These are phyloP conservation scores for Corallochytrium limacisporum DNA, from an alignment of 78 protist genomes.

Conservation along the genomic window DNA sequence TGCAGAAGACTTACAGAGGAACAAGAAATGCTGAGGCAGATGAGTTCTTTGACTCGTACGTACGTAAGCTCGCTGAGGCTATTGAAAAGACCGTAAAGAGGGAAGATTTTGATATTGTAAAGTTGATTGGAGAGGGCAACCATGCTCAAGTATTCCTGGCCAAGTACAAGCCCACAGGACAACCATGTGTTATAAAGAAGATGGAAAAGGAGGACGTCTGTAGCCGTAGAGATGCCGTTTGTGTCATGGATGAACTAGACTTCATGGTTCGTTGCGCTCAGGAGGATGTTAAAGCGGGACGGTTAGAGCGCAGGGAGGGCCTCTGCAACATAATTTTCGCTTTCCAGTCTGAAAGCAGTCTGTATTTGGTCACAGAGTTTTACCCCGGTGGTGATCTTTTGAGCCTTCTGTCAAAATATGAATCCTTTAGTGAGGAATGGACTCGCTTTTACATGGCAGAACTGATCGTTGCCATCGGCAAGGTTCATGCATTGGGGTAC, in stretches of 20 bases:
- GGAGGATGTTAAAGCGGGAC: not conserved
- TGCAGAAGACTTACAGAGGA: too few species aligned
- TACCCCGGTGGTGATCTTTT: slow-evolving; percentile 32
- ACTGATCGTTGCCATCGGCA: slow-evolving; percentile 54
- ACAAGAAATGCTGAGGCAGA: too few species aligned
- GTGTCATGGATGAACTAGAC: not conserved
- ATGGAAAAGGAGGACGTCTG: not conserved
- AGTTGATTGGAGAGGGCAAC: too few species aligned
- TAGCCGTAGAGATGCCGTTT: not conserved
- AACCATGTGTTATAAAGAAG: not conserved
- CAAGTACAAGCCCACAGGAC: not conserved
- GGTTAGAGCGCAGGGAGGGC: not conserved
- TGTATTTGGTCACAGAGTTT: not conserved
- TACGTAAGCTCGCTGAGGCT: too few species aligned
- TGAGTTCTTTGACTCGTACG: too few species aligned
- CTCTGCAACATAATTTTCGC: not conserved
- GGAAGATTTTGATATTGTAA: too few species aligned
- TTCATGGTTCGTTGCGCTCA: not conserved
- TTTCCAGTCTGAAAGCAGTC: not conserved
- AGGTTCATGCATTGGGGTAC: slow-evolving; percentile 53
- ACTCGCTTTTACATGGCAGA: slow-evolving; percentile 71
- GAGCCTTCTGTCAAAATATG: not conserved
- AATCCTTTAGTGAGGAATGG: slow-evolving; percentile 22
- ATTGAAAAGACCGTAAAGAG: too few species aligned
- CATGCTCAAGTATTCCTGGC: too few species aligned